A percentile compares a stretch with the other conserved stretches of the same genome.
Evolutionary conservation across 2,329 filamentous ascomycete genomes (phyloP).

Genomic region (Chaetomium sp.): DNA sequence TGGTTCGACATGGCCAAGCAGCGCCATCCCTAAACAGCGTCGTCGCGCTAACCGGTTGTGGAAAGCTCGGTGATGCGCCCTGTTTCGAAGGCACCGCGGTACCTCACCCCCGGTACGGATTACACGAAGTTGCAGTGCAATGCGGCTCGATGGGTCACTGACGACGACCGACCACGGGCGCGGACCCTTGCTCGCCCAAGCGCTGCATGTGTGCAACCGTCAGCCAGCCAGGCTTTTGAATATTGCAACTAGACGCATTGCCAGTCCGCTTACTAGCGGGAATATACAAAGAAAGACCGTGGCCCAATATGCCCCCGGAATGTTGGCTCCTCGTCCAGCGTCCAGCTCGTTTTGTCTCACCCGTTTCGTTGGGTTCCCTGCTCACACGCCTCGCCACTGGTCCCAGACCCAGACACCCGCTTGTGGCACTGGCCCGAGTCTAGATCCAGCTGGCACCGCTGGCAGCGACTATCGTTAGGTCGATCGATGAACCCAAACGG

Average conservation of each 20-base stretch:
- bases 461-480: background rate
- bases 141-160: too few relatives aligned
- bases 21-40: background rate
- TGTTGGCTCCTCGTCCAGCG: background rate
- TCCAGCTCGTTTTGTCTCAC: constrained; percentile 5
- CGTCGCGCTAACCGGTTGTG: constrained; percentile 11
- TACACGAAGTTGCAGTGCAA: too few relatives aligned
- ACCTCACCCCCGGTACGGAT: background rate
- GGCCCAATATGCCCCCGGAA: background rate
- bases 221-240: constrained; percentile 16
- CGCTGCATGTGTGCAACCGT: constrained; percentile 13
- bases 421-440: background rate
- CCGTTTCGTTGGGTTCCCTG: background rate
- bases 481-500: background rate
- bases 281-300: constrained; percentile 8
- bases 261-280: background rate
- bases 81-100: constrained; percentile 9
- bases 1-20: constrained; percentile 1
- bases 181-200: background rate
- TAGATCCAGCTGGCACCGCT: background rate
- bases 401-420: background rate
- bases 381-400: background rate
- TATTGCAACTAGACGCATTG: background rate
- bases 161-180: too few relatives aligned
- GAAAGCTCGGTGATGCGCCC: constrained; percentile 18